A percentile compares a stretch with the other conserved stretches of the same genome.
Evolutionary conservation across 352 stramenopile genomes (phyloP).

Genomic region (Phytophthora vignae): DNA sequence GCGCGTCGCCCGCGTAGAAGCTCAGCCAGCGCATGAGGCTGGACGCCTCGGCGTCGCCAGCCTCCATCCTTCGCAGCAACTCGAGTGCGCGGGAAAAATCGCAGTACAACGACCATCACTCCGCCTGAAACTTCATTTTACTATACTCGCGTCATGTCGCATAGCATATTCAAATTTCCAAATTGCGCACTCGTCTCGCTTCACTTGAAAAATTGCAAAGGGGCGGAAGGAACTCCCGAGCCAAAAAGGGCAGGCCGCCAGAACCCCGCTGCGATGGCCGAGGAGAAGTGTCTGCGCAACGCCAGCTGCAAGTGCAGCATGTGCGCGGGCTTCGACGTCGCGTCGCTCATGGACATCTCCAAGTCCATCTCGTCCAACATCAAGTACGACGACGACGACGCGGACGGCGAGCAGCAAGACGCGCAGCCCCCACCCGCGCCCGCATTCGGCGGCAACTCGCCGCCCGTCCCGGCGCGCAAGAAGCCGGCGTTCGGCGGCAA

Average conservation of each 20-base stretch:
- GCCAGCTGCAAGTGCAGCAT: conserved; percentile 89
- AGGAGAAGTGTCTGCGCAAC: conserved; percentile 87
- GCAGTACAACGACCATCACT: neutral
- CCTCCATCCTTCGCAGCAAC: neutral
- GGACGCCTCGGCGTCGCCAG: conserved; percentile 15
- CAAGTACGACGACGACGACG: conserved; percentile 62
- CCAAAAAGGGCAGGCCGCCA: too few species aligned
- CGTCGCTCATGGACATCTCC: conserved; percentile 78
- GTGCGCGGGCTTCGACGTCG: conserved; percentile 84
- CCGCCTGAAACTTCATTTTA: neutral
- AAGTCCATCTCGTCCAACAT: conserved; percentile 88
- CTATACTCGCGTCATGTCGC: neutral
- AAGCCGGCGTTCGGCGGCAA: conserved; percentile 1
- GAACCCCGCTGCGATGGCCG: conserved; percentile 49
- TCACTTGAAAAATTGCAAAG: neutral
- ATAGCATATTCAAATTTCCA: neutral
- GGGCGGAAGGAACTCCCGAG: too few species aligned
- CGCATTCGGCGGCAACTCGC: conserved; percentile 53
- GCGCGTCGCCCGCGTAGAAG: conserved; percentile 30
- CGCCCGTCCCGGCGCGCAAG: conserved; percentile 26
- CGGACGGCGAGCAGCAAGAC: conserved; percentile 21
- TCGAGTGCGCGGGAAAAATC: neutral
- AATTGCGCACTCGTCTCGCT: neutral
- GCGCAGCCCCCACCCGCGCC: conserved; percentile 36
- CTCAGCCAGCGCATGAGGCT: conserved; percentile 48